These are phyloP conservation scores for Claviceps pusilla DNA, from an alignment of 2,329 filamentous ascomycete species.

Conservation along the genomic window DNA sequence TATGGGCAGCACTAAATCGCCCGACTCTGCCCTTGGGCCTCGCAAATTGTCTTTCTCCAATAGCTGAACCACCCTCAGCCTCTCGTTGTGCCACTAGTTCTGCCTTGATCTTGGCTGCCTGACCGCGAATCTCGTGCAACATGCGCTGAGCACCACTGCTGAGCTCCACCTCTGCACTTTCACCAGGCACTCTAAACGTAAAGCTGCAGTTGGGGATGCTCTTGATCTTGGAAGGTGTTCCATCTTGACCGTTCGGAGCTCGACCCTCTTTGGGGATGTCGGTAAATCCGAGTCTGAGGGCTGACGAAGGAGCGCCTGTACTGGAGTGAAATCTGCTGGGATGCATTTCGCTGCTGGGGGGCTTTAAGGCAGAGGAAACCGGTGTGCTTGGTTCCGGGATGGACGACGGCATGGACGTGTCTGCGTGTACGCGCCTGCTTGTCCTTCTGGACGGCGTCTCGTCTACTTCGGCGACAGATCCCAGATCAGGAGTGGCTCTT, in stretches of 20 bases:
- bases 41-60: conserved; percentile 53
- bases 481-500: conserved; percentile 20
- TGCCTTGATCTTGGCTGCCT: conserved; percentile 56
- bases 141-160: conserved; percentile 46
- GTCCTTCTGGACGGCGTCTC: conserved; percentile 20
- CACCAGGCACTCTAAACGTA: conserved; percentile 52
- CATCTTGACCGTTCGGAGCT: conserved; percentile 17
- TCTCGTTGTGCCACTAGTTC: conserved; percentile 49
- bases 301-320: conserved; percentile 63
- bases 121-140: conserved; percentile 54
- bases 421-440: conserved; percentile 9
- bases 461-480: conserved; percentile 29
- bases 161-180: conserved; percentile 34
- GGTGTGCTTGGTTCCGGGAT: conserved; percentile 39
- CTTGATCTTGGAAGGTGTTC: conserved; percentile 47
- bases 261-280: conserved; percentile 46
- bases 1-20: conserved; percentile 74
- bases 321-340: conserved; percentile 69
- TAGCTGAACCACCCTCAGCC: conserved; percentile 29
- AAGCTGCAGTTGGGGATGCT: conserved; percentile 43
- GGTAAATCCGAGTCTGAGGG: conserved; percentile 66
- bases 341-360: conserved; percentile 73
- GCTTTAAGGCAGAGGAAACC: conserved; percentile 50
- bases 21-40: conserved; percentile 62
- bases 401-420: conserved; percentile 20